Evolutionary conservation across 192 early-diverging fungal genomes (phyloP).

Genomic region (Coemansia sp.): DNA sequence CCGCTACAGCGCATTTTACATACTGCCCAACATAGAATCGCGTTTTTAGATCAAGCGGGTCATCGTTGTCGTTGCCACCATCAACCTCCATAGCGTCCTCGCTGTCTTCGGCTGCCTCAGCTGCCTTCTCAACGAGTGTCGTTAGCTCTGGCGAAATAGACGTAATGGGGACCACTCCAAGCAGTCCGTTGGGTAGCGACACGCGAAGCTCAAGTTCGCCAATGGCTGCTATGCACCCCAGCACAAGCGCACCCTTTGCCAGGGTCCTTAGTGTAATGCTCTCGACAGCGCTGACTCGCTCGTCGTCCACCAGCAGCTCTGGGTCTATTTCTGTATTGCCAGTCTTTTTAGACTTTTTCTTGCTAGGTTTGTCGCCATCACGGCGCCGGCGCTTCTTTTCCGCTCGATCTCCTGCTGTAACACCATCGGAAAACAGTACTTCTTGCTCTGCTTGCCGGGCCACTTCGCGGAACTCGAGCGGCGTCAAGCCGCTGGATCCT

Average conservation of each 20-base stretch:
- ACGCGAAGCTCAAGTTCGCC: constrained; percentile 78
- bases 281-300: constrained; percentile 31
- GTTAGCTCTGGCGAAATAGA: constrained; percentile 79
- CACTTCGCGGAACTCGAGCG: constrained; percentile 79
- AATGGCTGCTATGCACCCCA: constrained; percentile 79
- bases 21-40: constrained; percentile 83
- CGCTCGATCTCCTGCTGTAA: constrained; percentile 34
- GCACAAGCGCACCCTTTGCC: constrained; percentile 66
- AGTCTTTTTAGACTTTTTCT: constrained; percentile 56
- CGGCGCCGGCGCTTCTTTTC: constrained; percentile 59
- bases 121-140: constrained; percentile 64
- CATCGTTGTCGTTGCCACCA: constrained; percentile 33
- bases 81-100: constrained; percentile 47
- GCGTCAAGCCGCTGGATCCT: constrained; percentile 73
- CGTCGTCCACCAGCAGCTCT: constrained; percentile 16
- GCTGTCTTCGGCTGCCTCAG: constrained; percentile 58
- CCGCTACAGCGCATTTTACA: constrained; percentile 69
- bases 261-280: constrained; percentile 58
- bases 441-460: constrained; percentile 72
- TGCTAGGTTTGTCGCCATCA: constrained; percentile 22
- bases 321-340: constrained; percentile 20
- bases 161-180: constrained; percentile 81
- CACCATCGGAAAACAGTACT: constrained; percentile 55
- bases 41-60: constrained; percentile 64
- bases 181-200: constrained; percentile 80